Conservation (phyloP, 441 rosid genomes). For the Lepidium campestre region DNA sequence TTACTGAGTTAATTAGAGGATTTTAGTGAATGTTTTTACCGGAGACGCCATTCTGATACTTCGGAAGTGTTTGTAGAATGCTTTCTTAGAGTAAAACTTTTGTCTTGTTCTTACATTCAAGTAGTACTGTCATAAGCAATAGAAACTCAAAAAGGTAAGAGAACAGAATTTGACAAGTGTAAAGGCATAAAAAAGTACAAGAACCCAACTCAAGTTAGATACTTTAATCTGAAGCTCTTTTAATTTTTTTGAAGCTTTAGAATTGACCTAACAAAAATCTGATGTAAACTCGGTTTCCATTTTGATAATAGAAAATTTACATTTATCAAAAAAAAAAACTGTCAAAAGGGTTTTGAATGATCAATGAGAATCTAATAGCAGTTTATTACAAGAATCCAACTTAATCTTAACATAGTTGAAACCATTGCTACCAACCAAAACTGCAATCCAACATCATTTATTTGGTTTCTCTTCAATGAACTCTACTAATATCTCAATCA, state of each 20-base stretch:
- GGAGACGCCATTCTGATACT: background rate
- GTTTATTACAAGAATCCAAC: background rate
- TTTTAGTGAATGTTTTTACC: background rate
- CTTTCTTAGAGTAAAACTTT: background rate
- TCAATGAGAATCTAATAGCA: background rate
- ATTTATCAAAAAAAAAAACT: too few relatives aligned
- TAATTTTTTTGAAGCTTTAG: too few relatives aligned
- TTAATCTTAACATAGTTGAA: too few relatives aligned
- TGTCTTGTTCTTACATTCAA: slow-evolving; percentile 5
- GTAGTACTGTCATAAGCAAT: background rate
- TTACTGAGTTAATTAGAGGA: background rate
- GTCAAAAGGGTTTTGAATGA: background rate
- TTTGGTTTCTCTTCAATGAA: background rate
- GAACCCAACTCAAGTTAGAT: background rate
- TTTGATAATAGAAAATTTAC: too few relatives aligned
- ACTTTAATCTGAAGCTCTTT: background rate
- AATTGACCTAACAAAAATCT: too few relatives aligned
- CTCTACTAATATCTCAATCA: background rate
- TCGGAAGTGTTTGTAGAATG: slow-evolving; percentile 1
- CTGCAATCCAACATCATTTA: background rate
- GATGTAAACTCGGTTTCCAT: too few relatives aligned
- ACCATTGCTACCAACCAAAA: too few relatives aligned
- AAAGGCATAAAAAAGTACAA: background rate
- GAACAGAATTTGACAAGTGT: background rate
- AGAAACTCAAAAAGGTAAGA: background rate